These are phyloP conservation scores for Phytophthora crassamura DNA, from an alignment of 352 stramenopile genomes.

Conservation along the genomic window DNA sequence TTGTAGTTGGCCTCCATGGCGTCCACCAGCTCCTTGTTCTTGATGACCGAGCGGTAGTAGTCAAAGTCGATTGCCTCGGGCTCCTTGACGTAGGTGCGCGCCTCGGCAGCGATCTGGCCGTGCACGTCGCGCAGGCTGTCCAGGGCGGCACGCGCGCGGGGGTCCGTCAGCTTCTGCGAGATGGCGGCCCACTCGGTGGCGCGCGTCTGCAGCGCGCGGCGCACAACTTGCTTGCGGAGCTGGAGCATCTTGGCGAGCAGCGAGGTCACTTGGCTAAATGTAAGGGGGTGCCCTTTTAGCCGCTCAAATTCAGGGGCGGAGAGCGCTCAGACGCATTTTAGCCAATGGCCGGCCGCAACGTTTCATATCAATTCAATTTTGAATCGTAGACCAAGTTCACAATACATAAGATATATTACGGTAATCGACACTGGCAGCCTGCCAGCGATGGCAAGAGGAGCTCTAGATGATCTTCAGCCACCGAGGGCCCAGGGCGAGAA, in stretches of 20 bases:
- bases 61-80: slow-evolving; percentile 88
- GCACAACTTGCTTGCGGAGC: slow-evolving; percentile 81
- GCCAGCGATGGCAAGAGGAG: no score
- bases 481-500: no score
- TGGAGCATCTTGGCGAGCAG: slow-evolving; percentile 60
- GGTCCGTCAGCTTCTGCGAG: slow-evolving; percentile 79
- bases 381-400: no score
- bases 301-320: slow-evolving; percentile 39
- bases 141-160: slow-evolving; percentile 74
- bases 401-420: no score
- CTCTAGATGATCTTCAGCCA: no score
- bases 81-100: slow-evolving; percentile 75
- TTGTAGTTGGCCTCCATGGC: slow-evolving; percentile 89
- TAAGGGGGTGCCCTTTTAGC: slow-evolving; percentile 18
- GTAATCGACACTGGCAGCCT: no score
- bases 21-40: slow-evolving; percentile 91
- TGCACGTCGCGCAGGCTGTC: slow-evolving; percentile 83
- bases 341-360: no score
- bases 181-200: slow-evolving; percentile 75
- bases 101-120: slow-evolving; percentile 79
- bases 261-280: slow-evolving; percentile 42
- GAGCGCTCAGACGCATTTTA: slow-evolving; percentile 25
- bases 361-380: no score
- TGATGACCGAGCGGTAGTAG: slow-evolving; percentile 87
- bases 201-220: slow-evolving; percentile 59